Evolutionary conservation across 2,329 filamentous ascomycete genomes (phyloP).

Genomic region (Arthrobotrys conoides): DNA sequence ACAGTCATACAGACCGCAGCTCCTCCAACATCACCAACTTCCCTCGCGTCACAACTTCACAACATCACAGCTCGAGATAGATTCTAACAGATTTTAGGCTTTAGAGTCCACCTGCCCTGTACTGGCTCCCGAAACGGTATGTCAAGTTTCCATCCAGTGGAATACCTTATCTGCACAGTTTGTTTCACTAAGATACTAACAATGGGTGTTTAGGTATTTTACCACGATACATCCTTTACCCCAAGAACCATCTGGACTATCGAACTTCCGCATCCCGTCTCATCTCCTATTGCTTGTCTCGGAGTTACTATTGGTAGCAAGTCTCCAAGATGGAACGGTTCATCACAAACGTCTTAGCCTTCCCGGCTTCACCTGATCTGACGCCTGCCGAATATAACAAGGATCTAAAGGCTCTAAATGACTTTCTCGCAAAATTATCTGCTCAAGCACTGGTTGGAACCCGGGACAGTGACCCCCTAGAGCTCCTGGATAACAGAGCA

Average conservation of each 20-base stretch:
- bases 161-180: conserved; percentile 1
- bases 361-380: conserved; percentile 62
- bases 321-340: conserved; percentile 63
- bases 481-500: conserved; percentile 63
- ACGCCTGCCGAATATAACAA: conserved; percentile 62
- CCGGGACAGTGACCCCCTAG: conserved; percentile 62
- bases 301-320: conserved; percentile 27
- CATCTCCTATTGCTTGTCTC: conserved; percentile 5
- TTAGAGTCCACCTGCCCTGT: not conserved
- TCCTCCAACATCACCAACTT: conserved; percentile 4
- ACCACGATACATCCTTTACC: conserved; percentile 1
- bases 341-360: conserved; percentile 62
- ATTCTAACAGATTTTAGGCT: not conserved
- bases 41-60: conserved; percentile 10
- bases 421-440: conserved; percentile 62
- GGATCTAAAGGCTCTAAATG: conserved; percentile 61
- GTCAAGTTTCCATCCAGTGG: not conserved
- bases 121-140: conserved; percentile 5
- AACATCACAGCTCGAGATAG: not conserved
- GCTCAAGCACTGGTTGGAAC: conserved; percentile 61
- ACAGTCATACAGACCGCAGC: conserved; percentile 21
- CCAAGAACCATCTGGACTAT: not conserved
- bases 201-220: not conserved
- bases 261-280: not conserved
- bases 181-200: not conserved